Base-by-base conservation (phyloP, 495 filamentous ascomycete species). In the Halenospora varia region DNA sequence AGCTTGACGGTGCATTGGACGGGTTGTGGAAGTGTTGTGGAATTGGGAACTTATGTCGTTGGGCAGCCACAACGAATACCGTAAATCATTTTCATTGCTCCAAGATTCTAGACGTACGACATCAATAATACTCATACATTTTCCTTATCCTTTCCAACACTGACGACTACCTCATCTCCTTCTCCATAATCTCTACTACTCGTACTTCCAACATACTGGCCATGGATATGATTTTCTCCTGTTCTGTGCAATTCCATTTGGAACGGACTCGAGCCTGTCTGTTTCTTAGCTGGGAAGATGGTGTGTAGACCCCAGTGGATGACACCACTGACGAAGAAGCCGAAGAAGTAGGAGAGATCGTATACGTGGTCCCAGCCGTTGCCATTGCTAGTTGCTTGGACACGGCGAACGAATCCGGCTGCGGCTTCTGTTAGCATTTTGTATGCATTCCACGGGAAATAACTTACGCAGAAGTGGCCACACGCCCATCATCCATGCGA, bases 401-500 rank as follows among this genome's bases (percentile, higher is more conserved):
- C 61, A 24, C 55, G 11, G n/a, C 60, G 60, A 10, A 69, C 53
- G 23, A 69, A 68, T 10, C 66, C 66, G 35, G 66, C 66, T 58
- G 56, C 45, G n/a, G 55, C 11, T 25, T 53, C 47, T 29, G 39
- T 53, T 59, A 52, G 49, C 23, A 26, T 9, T n/a, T n/a, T n/a
- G n/a, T n/a, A n/a, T n/a, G n/a, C n/a, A n/a, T n/a, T n/a, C n/a
- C n/a, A n/a, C n/a, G n/a, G n/a, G n/a, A n/a, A n/a, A n/a, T n/a
- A n/a, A 62, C 59, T 53, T 53, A 62, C 59, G 59, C 11, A 62
- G 23, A 13, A 62, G 39, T 13, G 59, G 59, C 59, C 59, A 62
- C 62, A 97, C 92, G 1, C 92, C 92, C 11, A 81, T 75, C 48
- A 96, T 79, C 69, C 95, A 96, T 0, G 92, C 88, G 3, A 77